Percentiles rank a stretch among this genome's conserved stretches.
Conservation (phyloP, 1,284 basidiomycete genomes). For the Boletus sp. region DNA sequence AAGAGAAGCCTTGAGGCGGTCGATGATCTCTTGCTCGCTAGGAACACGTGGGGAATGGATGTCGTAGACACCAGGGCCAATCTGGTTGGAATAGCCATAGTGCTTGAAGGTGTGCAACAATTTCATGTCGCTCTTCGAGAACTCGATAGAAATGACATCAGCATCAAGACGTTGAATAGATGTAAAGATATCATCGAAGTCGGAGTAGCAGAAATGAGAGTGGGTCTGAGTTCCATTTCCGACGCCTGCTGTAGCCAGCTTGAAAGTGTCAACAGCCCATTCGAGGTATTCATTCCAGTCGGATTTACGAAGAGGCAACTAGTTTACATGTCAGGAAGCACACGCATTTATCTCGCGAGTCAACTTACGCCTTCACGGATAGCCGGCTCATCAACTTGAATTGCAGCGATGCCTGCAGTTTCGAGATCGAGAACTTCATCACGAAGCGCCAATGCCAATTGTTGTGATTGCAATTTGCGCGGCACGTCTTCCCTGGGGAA, state of each 20-base stretch:
- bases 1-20: conserved; percentile 88
- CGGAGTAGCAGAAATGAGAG: conserved; percentile 98
- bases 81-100: conserved; percentile 97
- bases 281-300: conserved; percentile 96
- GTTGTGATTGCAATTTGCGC: conserved; percentile 97
- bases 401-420: conserved; percentile 95
- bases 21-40: conserved; percentile 91
- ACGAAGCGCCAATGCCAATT: conserved; percentile 97
- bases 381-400: conserved; percentile 99
- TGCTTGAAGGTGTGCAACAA: conserved; percentile 95
- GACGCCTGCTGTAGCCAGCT: conserved; percentile 93
- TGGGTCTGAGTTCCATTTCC: conserved; percentile 92
- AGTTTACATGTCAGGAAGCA: conserved; percentile 22
- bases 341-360: not conserved
- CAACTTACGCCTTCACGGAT: conserved; percentile 93
- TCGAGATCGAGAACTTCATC: conserved; percentile 99
- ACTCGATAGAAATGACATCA: conserved; percentile 99
- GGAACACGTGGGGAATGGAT: conserved; percentile 99
- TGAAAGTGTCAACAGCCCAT: conserved; percentile 99
- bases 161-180: conserved; percentile 98
- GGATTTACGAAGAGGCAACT: conserved; percentile 90
- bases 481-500: conserved; percentile 99
- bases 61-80: conserved; percentile 98
- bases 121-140: conserved; percentile 98
- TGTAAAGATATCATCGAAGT: conserved; percentile 98